phyloP scores from a whole-genome alignment of 2,329 filamentous ascomycete genomes.

The Diplodia intermedia region DNA sequence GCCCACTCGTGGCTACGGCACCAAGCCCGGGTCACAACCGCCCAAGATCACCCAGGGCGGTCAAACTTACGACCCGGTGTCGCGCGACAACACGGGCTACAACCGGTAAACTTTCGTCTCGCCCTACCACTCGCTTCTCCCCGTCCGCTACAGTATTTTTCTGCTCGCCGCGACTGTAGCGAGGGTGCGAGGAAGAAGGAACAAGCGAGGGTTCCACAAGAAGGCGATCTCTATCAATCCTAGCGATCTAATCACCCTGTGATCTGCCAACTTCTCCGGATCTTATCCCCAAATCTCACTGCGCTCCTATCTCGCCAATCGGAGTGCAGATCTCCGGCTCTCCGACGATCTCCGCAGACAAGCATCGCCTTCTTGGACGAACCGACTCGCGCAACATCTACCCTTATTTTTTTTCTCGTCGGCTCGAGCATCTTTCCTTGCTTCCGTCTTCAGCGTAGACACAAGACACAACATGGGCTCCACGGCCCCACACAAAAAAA shows the following conservation, averaged over 20 bases:
- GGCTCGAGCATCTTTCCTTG: slow-evolving; percentile 15
- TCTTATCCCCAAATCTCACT: background rate
- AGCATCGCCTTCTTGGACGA: slow-evolving; percentile 3
- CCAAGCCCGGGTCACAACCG: slow-evolving; percentile 17
- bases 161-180: slow-evolving; percentile 16
- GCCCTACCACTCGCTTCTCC: background rate
- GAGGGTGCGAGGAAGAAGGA: background rate
- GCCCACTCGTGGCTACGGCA: slow-evolving; percentile 29
- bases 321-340: background rate
- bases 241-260: background rate
- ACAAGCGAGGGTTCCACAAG: slow-evolving; percentile 1
- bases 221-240: background rate
- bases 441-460: slow-evolving; percentile 3
- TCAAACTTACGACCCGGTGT: background rate
- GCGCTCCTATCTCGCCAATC: background rate
- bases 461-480: background rate
- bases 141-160: background rate
- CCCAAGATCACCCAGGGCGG: slow-evolving; percentile 16
- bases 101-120: slow-evolving; percentile 5
- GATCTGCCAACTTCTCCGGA: slow-evolving; percentile 8
- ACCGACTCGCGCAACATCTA: background rate
- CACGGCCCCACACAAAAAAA: slow-evolving; percentile 11
- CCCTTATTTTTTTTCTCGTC: background rate
- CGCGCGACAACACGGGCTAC: slow-evolving; percentile 21
- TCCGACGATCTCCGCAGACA: slow-evolving; percentile 1